These are phyloP conservation scores for Triticum dicoccoides DNA, from an alignment of 176 grass and related monocot genomes.

Conservation along the genomic window DNA sequence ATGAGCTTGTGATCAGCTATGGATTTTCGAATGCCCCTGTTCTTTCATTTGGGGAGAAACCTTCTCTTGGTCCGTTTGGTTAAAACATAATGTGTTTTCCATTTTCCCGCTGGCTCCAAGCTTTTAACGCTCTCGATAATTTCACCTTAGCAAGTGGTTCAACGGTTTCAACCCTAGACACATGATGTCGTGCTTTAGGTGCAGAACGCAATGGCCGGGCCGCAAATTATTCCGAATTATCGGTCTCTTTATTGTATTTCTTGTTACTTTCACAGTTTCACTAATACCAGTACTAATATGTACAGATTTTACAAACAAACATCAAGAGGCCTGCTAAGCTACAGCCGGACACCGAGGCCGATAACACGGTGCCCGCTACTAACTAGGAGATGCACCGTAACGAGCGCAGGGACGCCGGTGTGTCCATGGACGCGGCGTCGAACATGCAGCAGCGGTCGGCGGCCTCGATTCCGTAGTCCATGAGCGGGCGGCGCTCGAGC, in stretches of 20 bases:
- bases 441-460: conserved; percentile 37
- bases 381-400: conserved; percentile 41
- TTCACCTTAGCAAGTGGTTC: background rate
- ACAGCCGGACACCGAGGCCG: background rate
- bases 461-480: conserved; percentile 74
- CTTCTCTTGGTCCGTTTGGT: background rate
- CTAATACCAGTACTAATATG: background rate
- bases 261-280: background rate
- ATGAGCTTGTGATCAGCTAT: too few species aligned
- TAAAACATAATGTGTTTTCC: background rate
- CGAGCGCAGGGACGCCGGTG: conserved; percentile 51
- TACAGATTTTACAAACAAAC: conserved; percentile 6
- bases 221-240: too few species aligned
- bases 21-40: background rate
- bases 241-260: background rate
- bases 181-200: background rate
- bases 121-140: too few species aligned
- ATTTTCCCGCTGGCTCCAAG: too few species aligned
- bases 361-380: conserved; percentile 4
- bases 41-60: background rate
- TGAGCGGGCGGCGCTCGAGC: conserved; percentile 80
- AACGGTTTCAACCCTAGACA: background rate
- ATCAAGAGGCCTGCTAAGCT: background rate
- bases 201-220: background rate
- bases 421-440: conserved; percentile 67